Evolutionary conservation across 148 eudicot genomes (phyloP).

Genomic region (Arctostaphylos glauca): DNA sequence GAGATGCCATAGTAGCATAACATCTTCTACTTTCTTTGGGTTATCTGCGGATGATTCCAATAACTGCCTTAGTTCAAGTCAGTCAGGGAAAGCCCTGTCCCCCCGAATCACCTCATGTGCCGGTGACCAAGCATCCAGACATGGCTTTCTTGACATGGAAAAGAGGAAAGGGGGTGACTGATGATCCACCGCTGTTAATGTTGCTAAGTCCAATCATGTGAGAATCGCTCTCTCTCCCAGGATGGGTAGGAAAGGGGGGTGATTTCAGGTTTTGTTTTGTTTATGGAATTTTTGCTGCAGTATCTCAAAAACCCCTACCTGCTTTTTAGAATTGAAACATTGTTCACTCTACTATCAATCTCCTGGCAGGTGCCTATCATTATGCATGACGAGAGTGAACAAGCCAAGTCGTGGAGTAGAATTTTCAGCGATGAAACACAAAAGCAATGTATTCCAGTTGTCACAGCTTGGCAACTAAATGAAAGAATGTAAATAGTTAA

Average conservation of each 20-base stretch:
- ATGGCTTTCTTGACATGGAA: no score
- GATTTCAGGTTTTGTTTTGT: neutral
- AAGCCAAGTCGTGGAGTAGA: conserved; percentile 80
- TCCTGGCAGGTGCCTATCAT: conserved; percentile 78
- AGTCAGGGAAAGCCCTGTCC: no score
- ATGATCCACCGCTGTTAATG: no score
- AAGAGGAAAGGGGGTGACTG: no score
- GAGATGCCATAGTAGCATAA: neutral
- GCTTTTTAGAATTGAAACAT: neutral
- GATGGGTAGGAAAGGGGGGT: no score
- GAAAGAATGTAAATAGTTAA: conserved; percentile 78
- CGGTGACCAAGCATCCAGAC: no score
- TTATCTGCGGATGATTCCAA: no score
- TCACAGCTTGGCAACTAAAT: conserved; percentile 94
- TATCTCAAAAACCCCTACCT: neutral
- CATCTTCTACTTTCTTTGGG: neutral
- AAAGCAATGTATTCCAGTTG: conserved; percentile 84
- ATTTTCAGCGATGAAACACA: conserved; percentile 79
- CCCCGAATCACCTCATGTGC: no score
- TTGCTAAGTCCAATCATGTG: no score
- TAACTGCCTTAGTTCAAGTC: no score
- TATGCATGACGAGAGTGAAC: conserved; percentile 79
- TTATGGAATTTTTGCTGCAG: neutral
- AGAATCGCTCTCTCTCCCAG: no score
- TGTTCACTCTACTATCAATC: neutral